These are phyloP conservation scores for Sanguinoderma infundibulare DNA, from an alignment of 1,284 basidiomycete species.

Conservation along the genomic window DNA sequence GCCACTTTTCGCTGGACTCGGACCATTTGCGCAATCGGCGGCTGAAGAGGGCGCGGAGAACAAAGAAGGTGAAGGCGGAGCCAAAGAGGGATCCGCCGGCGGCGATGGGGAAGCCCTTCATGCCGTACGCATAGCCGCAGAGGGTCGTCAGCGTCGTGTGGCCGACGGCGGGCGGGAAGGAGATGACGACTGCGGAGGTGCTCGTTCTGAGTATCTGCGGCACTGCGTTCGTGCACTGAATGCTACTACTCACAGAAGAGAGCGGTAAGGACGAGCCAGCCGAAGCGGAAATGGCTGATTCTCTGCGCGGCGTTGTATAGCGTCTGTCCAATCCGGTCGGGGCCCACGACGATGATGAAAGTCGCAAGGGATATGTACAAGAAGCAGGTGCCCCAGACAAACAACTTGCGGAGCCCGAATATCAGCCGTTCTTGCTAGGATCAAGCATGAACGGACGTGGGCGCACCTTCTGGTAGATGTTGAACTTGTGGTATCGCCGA, in stretches of 20 bases:
- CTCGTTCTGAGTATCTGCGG: neutral
- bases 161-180: slow-evolving; percentile 81
- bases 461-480: slow-evolving; percentile 53
- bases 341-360: slow-evolving; percentile 59
- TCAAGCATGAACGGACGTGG: neutral
- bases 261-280: slow-evolving; percentile 61
- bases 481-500: slow-evolving; percentile 50
- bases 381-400: slow-evolving; percentile 48
- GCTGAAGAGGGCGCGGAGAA: slow-evolving; percentile 65
- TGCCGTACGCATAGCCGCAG: slow-evolving; percentile 83
- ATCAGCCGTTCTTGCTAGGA: neutral
- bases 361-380: slow-evolving; percentile 50
- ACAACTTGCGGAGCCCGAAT: slow-evolving; percentile 28
- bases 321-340: slow-evolving; percentile 67
- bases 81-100: slow-evolving; percentile 66
- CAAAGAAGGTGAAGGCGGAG: slow-evolving; percentile 67
- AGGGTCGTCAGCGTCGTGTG: slow-evolving; percentile 70
- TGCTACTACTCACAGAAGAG: slow-evolving; percentile 53
- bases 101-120: slow-evolving; percentile 73
- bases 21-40: slow-evolving; percentile 61
- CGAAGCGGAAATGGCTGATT: slow-evolving; percentile 61
- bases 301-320: slow-evolving; percentile 71
- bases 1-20: slow-evolving; percentile 69
- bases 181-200: slow-evolving; percentile 55
- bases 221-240: neutral